Evolutionary conservation across 2,329 filamentous ascomycete species (phyloP), one percentile per base, ranked within the genome.

Genomic region (Blastomyces emzantsi): DNA sequence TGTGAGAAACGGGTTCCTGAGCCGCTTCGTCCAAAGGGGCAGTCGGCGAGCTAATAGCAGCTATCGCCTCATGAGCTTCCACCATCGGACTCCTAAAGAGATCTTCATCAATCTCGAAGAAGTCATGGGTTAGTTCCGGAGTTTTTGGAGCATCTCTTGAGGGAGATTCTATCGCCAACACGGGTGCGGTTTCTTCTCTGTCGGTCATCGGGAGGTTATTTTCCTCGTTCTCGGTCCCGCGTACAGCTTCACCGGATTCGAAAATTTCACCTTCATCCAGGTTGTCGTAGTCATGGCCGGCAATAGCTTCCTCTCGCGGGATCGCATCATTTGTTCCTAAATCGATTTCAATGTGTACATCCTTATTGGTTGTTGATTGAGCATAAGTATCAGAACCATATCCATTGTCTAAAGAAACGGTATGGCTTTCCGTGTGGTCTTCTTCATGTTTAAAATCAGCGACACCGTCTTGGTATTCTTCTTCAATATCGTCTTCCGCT

Each of bases 51-150:
- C 15, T 22, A 15, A 51, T 51, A 22, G 43, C 58, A 11, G 41
- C n/a, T 28, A 41, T 25, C 25, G 41, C 25, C 43, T 52, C 52
- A 25, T 57, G 17, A 33, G 36, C 45, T 33, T 57, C 25, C 51
- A 52, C 52, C 25, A 54, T 49, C 13, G 67, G 68, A 41, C 67
- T 73, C 45, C 72, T 70, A 64, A 74, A 69, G 19, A 73, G 56
- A 55, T 74, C 73, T 62, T 73, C 73, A 63, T 71, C 68, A 62
- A 72, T 70, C 61, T 69, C 74, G 58, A 75, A 69, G 60, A 73
- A 64, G 63, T 74, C 69, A 67, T 76, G 67, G 51, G 67, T 66
- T 28, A 67, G 66, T 69, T 67, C 65, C 49, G 67, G 65, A 28
- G 66, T 69, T n/a, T 56, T 55, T 62, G 64, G 63, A 15, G 28